Evolutionary conservation across 805 yeast genomes (phyloP).

Genomic region (Candida boidinii): DNA sequence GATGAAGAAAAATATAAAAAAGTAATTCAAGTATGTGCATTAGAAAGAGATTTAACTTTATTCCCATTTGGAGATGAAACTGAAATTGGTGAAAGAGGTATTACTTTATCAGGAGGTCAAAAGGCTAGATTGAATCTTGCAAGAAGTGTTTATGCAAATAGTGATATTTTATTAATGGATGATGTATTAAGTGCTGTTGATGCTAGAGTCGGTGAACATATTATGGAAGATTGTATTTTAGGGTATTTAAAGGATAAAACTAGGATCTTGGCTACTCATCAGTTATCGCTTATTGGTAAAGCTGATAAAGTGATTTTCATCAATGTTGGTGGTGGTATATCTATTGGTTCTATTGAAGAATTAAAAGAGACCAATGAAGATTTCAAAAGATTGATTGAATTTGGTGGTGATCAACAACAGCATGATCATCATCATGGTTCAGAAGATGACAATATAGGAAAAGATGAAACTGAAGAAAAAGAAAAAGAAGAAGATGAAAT

Average conservation of each 20-base stretch:
- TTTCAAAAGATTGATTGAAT: slow-evolving; percentile 40
- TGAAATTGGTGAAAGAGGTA: slow-evolving; percentile 81
- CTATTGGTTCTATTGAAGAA: slow-evolving; percentile 47
- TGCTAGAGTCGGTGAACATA: slow-evolving; percentile 69
- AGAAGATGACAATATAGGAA: slow-evolving; percentile 17
- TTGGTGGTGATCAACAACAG: slow-evolving; percentile 25
- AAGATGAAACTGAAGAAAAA: slow-evolving; percentile 8
- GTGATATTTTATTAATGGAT: slow-evolving; percentile 60
- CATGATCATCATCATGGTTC: slow-evolving; percentile 20
- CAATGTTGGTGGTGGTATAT: slow-evolving; percentile 45
- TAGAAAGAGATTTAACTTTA: slow-evolving; percentile 53
- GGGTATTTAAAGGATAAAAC: slow-evolving; percentile 48
- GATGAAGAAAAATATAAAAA: slow-evolving; percentile 42
- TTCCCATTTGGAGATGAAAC: slow-evolving; percentile 71
- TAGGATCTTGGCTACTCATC: slow-evolving; percentile 68
- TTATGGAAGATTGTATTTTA: slow-evolving; percentile 52
- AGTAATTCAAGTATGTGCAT: slow-evolving; percentile 58
- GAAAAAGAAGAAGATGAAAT: too few relatives aligned
- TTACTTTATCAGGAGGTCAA: slow-evolving; percentile 81
- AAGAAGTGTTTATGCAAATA: slow-evolving; percentile 64
- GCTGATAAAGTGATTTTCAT: slow-evolving; percentile 62
- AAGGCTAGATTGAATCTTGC: slow-evolving; percentile 76
- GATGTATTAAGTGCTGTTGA: slow-evolving; percentile 82
- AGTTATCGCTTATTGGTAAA: slow-evolving; percentile 48
- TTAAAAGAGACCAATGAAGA: slow-evolving; percentile 31